Conservation (phyloP, 1,284 basidiomycete genomes). For the Nidula niveotomentosa region DNA sequence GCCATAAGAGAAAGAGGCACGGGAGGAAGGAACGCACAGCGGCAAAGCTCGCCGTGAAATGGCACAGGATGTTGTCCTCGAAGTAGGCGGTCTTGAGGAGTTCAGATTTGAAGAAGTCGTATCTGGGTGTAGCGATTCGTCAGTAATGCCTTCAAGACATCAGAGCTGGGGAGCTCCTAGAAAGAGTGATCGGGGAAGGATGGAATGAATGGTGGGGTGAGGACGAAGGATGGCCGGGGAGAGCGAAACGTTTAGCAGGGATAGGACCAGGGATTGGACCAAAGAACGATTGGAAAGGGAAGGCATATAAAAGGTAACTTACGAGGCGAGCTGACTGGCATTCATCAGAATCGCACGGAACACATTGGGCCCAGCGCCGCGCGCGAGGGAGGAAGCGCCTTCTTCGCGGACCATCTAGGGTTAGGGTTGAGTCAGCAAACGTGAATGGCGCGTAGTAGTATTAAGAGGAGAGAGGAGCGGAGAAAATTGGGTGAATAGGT, state of each 20-base stretch:
- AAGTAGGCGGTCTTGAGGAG: slow-evolving; percentile 72
- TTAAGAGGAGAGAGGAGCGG: too few species aligned
- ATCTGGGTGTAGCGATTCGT: slow-evolving; percentile 39
- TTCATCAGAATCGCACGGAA: slow-evolving; percentile 90
- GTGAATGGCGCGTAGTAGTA: too few species aligned
- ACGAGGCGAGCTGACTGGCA: slow-evolving; percentile 88
- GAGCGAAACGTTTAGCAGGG: too few species aligned
- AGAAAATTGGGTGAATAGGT: too few species aligned
- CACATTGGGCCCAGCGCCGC: slow-evolving; percentile 86
- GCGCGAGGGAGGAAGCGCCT: slow-evolving; percentile 69
- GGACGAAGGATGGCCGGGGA: too few species aligned
- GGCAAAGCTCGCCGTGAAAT: slow-evolving; percentile 85
- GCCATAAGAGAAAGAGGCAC: slow-evolving; percentile 1
- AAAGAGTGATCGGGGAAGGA: too few species aligned
- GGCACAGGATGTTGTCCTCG: slow-evolving; percentile 77
- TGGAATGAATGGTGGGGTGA: too few species aligned
- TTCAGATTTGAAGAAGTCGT: slow-evolving; percentile 88
- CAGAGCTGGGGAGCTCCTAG: too few species aligned
- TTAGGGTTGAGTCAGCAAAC: too few species aligned
- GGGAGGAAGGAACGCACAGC: slow-evolving; percentile 52
- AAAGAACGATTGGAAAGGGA: neutral
- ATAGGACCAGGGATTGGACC: neutral
- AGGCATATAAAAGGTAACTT: slow-evolving; percentile 24
- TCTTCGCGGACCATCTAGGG: slow-evolving; percentile 82
- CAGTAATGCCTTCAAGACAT: too few species aligned